These are phyloP conservation scores for Zymoseptoria tritici DNA, from an alignment of 2,329 filamentous ascomycete species.

Conservation along the genomic window DNA sequence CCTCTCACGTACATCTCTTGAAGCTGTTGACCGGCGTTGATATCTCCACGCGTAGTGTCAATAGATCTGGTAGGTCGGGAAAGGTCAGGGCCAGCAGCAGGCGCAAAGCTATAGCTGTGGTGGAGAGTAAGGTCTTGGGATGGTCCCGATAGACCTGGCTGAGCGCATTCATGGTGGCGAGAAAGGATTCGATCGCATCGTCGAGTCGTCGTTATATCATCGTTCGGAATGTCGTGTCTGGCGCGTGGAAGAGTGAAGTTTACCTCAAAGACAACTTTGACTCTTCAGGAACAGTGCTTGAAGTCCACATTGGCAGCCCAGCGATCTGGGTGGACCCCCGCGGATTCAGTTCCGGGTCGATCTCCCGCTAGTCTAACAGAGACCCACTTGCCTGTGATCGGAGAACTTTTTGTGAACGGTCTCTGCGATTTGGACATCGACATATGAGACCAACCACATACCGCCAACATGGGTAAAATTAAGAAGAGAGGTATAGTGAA, in stretches of 20 bases:
- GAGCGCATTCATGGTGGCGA: constrained; percentile 17
- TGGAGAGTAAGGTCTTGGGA: constrained; percentile 59
- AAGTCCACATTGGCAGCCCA: neutral
- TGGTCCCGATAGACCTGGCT: constrained; percentile 26
- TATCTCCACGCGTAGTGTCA: constrained; percentile 89
- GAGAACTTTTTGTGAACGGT: neutral
- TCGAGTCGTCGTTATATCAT: constrained; percentile 9
- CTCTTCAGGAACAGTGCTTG: neutral
- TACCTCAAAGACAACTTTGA: neutral
- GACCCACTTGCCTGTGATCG: neutral
- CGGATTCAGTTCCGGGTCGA: neutral
- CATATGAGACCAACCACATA: constrained; percentile 5
- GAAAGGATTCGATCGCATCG: neutral
- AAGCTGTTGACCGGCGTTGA: constrained; percentile 97
- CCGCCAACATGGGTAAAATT: constrained; percentile 57
- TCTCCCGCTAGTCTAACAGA: neutral
- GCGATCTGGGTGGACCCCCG: neutral
- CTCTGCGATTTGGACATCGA: neutral
- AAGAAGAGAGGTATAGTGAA: constrained; percentile 69
- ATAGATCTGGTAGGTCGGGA: constrained; percentile 71
- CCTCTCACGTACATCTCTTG: constrained; percentile 67
- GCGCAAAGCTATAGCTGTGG: constrained; percentile 67
- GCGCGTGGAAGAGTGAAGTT: neutral
- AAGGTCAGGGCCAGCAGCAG: constrained; percentile 74
- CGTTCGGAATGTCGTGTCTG: neutral